Conservation (phyloP, 257 asterid species). For the Forsythia viridissima region DNA sequence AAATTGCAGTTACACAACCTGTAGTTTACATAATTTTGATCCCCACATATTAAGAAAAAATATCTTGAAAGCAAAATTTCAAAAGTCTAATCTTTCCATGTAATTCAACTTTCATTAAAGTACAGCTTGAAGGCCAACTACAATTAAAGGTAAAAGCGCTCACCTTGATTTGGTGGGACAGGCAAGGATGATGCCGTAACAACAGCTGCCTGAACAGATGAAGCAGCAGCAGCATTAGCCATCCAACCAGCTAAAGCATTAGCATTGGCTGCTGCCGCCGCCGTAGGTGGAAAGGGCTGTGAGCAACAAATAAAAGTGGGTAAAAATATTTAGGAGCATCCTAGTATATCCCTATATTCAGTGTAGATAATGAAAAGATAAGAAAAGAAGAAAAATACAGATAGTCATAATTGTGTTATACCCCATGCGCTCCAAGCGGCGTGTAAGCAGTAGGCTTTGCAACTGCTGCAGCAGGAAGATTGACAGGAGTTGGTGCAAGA, state of each 20-base stretch:
- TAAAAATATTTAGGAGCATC: not conserved
- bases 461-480: constrained; percentile 74
- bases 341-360: not conserved
- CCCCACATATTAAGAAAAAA: not conserved
- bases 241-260: constrained; percentile 97
- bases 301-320: constrained; percentile 30
- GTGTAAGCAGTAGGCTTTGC: constrained; percentile 73
- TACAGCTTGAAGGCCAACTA: constrained; percentile 19
- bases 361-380: constrained; percentile 12
- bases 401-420: constrained; percentile 25
- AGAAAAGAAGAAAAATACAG: constrained; percentile 13
- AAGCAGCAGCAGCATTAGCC: constrained; percentile 93
- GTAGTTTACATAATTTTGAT: not conserved
- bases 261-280: constrained; percentile 82
- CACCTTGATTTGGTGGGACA: constrained; percentile 87
- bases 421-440: constrained; percentile 93
- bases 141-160: constrained; percentile 9
- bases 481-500: constrained; percentile 75
- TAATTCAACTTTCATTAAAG: constrained; percentile 8
- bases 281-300: constrained; percentile 89
- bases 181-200: constrained; percentile 91
- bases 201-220: constrained; percentile 96
- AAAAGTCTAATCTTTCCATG: not conserved
- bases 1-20: constrained; percentile 19
- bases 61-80: not conserved